Evolutionary conservation across 116 monocot genomes (phyloP), one percentile per base, ranked within the genome.

Genomic region (Trichopus zeylanicus): DNA sequence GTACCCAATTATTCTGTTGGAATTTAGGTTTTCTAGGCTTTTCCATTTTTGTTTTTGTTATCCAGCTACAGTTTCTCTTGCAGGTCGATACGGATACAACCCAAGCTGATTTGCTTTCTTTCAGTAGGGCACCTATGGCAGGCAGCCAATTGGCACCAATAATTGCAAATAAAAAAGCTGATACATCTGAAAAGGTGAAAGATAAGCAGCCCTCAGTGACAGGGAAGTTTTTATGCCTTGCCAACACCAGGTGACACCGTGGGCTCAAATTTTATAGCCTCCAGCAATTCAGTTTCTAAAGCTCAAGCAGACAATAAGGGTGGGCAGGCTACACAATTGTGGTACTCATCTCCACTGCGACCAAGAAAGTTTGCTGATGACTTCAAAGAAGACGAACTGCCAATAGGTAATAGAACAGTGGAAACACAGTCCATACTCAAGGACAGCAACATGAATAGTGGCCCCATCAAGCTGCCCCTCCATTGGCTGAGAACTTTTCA

Each of bases 111-210:
- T 33, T 55, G 12, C 31, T 39, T 39, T 20, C 66, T 61, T 66
- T 55, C 31, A 31, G 13, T 35, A 72, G 63, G 38, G 67, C 68
- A 24, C 37, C 58, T 56, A 75, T 61, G 47, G 27, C 67, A 61
- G 62, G 33, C 5, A 97, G 81, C 54, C 81, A 79, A 52, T 97
- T 91, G 24, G 98, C 77, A 52, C 92, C 98, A 12, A 54, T 98
- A 42, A 71, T 80, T 46, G 57, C 75, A 15, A 71, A 91, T 21
- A 91, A 78, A 52, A 80, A 75, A 60, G 46, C 73, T 31, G 88
- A 91, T 28, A 49, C 69, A 61, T 67, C 72, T 38, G 81, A 84
- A 15, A 78, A 59, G 37, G 54, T 80, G 53, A 76, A 73, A 51
- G 64, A 71, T 55, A 48, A 77, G 46, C 76, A 35, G 20, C 67